Conservation (phyloP, 805 yeast genomes). For the Lipomyces lipofer region DNA sequence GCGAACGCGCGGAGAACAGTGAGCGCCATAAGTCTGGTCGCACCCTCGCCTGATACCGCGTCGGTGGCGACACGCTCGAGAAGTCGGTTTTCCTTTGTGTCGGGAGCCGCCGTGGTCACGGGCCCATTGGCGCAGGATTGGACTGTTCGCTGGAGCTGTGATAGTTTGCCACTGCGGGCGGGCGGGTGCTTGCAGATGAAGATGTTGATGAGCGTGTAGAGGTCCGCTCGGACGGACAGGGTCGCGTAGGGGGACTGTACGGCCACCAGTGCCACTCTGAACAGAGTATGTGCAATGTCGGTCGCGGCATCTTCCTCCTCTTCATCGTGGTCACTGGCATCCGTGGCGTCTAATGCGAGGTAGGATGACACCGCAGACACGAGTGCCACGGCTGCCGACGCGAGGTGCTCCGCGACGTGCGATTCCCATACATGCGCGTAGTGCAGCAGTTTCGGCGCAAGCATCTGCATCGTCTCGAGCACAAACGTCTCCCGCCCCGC, state of each 20-base stretch:
- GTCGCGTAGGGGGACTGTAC: slow-evolving; percentile 69
- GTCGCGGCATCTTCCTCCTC: slow-evolving; percentile 38
- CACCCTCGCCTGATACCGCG: slow-evolving; percentile 75
- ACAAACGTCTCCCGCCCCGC: slow-evolving; percentile 51
- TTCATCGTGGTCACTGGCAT: slow-evolving; percentile 20
- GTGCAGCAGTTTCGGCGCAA: slow-evolving; percentile 74
- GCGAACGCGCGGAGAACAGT: slow-evolving; percentile 69
- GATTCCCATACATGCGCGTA: slow-evolving; percentile 51
- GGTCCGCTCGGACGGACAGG: slow-evolving; percentile 68
- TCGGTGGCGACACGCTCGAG: slow-evolving; percentile 67
- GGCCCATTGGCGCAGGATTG: slow-evolving; percentile 18
- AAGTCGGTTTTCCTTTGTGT: slow-evolving; percentile 17
- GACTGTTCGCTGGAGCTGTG: slow-evolving; percentile 22
- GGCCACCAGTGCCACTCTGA: slow-evolving; percentile 73
- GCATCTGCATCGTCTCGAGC: slow-evolving; percentile 70
- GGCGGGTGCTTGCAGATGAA: slow-evolving; percentile 27
- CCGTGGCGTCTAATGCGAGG: slow-evolving; percentile 15
- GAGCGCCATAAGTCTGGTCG: slow-evolving; percentile 71
- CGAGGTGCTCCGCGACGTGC: slow-evolving; percentile 27
- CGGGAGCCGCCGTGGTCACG: background rate
- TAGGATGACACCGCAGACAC: slow-evolving; percentile 23
- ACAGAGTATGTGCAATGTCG: slow-evolving; percentile 64
- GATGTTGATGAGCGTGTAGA: slow-evolving; percentile 52
- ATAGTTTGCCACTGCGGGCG: slow-evolving; percentile 11
- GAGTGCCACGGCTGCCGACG: slow-evolving; percentile 25